A percentile compares a stretch with the other conserved stretches of the same genome.
Conservation (phyloP, 179 eudicot genomes). For the Silene coronaria region DNA sequence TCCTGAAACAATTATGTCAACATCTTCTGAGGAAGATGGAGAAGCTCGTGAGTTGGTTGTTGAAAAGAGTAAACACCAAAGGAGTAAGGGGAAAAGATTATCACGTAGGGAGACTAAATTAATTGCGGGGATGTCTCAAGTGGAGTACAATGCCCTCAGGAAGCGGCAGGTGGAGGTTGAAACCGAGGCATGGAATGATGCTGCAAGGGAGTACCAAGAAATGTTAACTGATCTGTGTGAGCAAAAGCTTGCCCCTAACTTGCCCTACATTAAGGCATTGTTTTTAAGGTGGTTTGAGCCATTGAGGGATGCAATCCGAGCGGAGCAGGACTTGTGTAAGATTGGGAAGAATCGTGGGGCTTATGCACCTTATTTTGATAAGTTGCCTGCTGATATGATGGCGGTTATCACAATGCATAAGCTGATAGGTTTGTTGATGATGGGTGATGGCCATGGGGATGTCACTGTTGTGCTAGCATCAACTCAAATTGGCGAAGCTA, state of each 20-base stretch:
- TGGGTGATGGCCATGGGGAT: conserved; percentile 59
- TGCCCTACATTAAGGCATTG: conserved; percentile 85
- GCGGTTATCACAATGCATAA: conserved; percentile 96
- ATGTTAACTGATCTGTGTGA: conserved; percentile 80
- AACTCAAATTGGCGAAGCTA: conserved; percentile 66
- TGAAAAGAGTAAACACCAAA: conserved; percentile 39
- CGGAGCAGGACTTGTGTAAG: conserved; percentile 58
- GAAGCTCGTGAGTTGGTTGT: conserved; percentile 51
- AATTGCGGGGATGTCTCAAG: conserved; percentile 39
- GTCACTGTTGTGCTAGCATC: conserved; percentile 74
- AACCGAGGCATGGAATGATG: conserved; percentile 89
- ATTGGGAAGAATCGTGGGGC: conserved; percentile 41
- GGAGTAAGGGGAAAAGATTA: background rate
- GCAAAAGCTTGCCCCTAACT: conserved; percentile 81
- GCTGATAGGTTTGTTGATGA: conserved; percentile 74
- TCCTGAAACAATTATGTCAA: conserved; percentile 49
- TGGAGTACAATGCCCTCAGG: conserved; percentile 46
- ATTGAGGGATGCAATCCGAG: conserved; percentile 48
- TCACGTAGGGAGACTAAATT: conserved; percentile 13
- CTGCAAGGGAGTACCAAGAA: conserved; percentile 78
- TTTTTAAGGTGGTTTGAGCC: conserved; percentile 99
- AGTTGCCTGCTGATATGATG: conserved; percentile 90
- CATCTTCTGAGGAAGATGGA: conserved; percentile 64
- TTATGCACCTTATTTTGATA: conserved; percentile 51
- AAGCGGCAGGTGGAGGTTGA: conserved; percentile 71